Conservation (phyloP, 2,329 filamentous ascomycete species). For the Penicillium digitatum region DNA sequence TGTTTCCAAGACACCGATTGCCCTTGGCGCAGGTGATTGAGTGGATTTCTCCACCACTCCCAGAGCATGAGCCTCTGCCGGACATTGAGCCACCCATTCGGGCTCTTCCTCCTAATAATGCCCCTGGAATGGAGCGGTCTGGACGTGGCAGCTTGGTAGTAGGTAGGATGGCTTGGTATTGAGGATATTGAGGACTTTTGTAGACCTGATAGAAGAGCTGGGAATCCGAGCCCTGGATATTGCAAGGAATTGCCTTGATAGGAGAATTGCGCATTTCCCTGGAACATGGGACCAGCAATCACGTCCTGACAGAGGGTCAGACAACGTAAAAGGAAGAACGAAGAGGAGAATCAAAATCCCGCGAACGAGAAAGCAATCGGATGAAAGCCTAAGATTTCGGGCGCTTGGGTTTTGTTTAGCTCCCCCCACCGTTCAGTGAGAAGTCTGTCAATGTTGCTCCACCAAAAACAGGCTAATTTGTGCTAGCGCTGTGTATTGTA, state of each 20-base stretch:
- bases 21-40: neutral
- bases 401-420: too few species aligned
- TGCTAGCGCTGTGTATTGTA: too few species aligned
- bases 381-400: too few species aligned
- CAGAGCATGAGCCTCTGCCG: neutral
- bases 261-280: neutral
- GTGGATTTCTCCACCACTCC: neutral
- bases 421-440: too few species aligned
- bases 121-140: neutral
- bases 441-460: too few species aligned
- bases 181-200: neutral
- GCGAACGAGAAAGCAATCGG: neutral
- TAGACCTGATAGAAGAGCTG: neutral
- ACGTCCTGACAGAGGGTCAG: neutral
- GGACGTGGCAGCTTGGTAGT: neutral
- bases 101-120: neutral
- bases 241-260: neutral
- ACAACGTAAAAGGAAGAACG: neutral
- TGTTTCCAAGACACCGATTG: neutral
- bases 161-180: neutral
- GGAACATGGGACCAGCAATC: neutral
- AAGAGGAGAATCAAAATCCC: neutral
- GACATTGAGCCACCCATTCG: neutral
- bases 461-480: too few species aligned
- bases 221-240: neutral